Percentiles rank a stretch among this genome's conserved stretches.
Conservation (phyloP, 1,284 basidiomycete genomes). For the Boletus smithii region DNA sequence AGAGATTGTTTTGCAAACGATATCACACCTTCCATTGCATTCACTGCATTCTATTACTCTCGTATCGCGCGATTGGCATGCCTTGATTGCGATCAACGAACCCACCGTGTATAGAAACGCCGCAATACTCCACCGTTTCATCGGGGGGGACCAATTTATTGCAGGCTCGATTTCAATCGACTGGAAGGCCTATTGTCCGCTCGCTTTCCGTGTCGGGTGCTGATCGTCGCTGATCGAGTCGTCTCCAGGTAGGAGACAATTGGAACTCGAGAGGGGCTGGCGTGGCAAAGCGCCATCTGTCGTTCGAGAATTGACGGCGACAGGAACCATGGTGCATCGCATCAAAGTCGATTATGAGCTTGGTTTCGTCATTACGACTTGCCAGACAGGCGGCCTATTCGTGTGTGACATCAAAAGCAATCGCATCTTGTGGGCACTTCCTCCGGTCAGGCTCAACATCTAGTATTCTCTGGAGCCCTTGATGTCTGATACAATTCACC, state of each 20-base stretch:
- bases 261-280: constrained; percentile 54
- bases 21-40: constrained; percentile 47
- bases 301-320: constrained; percentile 33
- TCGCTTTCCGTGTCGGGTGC: constrained; percentile 1
- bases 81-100: constrained; percentile 46
- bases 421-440: constrained; percentile 54
- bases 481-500: constrained; percentile 7
- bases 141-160: constrained; percentile 34
- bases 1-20: constrained; percentile 46
- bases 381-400: constrained; percentile 47
- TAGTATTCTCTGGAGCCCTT: neutral
- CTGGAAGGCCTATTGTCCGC: constrained; percentile 64
- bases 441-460: constrained; percentile 35
- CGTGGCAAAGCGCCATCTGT: constrained; percentile 44
- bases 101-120: constrained; percentile 49
- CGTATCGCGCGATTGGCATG: constrained; percentile 44
- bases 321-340: constrained; percentile 52
- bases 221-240: constrained; percentile 11
- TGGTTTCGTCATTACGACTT: constrained; percentile 57
- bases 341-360: constrained; percentile 68
- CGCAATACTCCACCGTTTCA: constrained; percentile 48
- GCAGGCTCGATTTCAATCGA: constrained; percentile 26
- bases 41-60: constrained; percentile 36
- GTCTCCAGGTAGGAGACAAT: constrained; percentile 43
- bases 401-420: constrained; percentile 53